Evolutionary conservation across 169 alveolate genomes (phyloP), one percentile per base, ranked within the genome.

Genomic region (Plasmodium vivax): DNA sequence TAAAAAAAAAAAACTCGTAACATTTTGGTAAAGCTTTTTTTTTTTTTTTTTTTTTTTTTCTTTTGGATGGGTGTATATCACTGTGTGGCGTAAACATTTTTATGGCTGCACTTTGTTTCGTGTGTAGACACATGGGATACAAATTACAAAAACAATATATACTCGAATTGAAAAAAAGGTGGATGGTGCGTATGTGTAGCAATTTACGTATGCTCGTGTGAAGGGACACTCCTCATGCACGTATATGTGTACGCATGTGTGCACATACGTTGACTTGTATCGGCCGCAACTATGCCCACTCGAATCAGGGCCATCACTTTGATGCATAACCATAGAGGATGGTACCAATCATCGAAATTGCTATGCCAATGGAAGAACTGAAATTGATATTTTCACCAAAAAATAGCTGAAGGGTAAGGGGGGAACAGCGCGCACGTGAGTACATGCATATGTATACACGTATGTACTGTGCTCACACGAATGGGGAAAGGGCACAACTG

Each of bases 301-400:
- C 16, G 32, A 16, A 82, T 36, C 62, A 27, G 56, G 43, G 72
- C 27, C 58, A 47, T 85, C 79, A 85, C 32, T 85, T 85, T 10
- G 93, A 85, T 1, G 93, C 93, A 73, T 73, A 85, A 7, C 93
- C 93, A 85, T 85, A 85, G 36, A 85, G 62, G 30, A 85, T 75
- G 79, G 93, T 85, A 85, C 93, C 93, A 75, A 85, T 51, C 93
- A 85, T 85, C 30, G 93, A 85, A 51, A 85, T 85, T 19, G 80
- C 93, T 74, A 85, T 85, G 12, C 93, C 93, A 30, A 85, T 85
- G 54, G 93, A 85, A n/a, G 93, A 85, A 32, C 85, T 85, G 14
- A 85, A 34, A 85, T 85, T 54, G 79, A 85, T 36, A 9, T 85
- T 85, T 73, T 85, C 93, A 34, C 93, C 84, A 74, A 85, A 85